Conservation (phyloP, 371 early-diverging fungal genomes). For the Entomophthora muscae region DNA sequence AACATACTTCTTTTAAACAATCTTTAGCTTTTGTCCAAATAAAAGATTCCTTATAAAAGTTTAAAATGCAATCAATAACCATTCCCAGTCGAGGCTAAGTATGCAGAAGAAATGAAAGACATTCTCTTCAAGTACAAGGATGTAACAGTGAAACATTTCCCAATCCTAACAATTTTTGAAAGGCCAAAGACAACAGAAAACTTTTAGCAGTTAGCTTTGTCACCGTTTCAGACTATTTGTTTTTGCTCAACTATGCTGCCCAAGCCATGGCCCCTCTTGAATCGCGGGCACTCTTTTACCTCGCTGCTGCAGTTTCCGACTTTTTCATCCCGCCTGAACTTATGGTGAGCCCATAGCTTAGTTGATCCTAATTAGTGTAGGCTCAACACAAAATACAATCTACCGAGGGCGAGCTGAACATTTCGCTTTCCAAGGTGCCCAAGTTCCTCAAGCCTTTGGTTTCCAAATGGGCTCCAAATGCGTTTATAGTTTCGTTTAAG, state of each 20-base stretch:
- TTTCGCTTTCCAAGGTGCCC: conserved; percentile 88
- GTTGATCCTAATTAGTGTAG: conserved; percentile 15
- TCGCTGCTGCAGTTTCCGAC: conserved; percentile 96
- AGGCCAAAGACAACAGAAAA: conserved; percentile 36
- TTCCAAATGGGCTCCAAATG: conserved; percentile 69
- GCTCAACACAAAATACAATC: conserved; percentile 93
- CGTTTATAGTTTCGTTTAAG: conserved; percentile 92
- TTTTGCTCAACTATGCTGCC: conserved; percentile 59
- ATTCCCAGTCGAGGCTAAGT: conserved; percentile 38
- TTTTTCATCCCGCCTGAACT: conserved; percentile 82
- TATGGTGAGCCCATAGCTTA: conserved; percentile 34
- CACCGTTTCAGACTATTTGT: conserved; percentile 85
- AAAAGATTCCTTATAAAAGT: no score
- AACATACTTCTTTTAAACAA: no score
- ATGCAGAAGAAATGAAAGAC: conserved; percentile 33
- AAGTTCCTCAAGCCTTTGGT: conserved; percentile 88
- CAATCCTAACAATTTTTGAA: no score
- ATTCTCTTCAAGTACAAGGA: conserved; percentile 41
- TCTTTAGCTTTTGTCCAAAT: no score
- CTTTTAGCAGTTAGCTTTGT: conserved; percentile 71
- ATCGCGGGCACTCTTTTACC: conserved; percentile 70
- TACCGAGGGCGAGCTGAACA: conserved; percentile 55
- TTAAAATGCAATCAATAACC: no score
- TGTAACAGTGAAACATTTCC: no score
- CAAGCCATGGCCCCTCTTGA: conserved; percentile 41